Evolutionary conservation across 2,329 filamentous ascomycete genomes (phyloP), one percentile per base, ranked within the genome.

Genomic region (Fusarium keratoplasticum): DNA sequence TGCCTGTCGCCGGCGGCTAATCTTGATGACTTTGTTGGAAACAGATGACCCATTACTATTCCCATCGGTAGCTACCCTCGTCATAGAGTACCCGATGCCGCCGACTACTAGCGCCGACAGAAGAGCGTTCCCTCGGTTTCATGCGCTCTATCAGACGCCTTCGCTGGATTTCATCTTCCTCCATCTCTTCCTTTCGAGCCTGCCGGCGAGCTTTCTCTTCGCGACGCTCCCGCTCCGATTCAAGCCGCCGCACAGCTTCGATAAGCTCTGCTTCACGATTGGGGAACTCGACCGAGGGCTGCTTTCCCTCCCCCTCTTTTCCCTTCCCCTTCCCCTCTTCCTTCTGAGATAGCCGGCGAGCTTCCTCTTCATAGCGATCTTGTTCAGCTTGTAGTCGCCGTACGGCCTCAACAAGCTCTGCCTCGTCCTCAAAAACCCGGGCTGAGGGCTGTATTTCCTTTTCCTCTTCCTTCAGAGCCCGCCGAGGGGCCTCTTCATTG

Each of bases 141-240:
- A 85, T 82, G n/a, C 85, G 81, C 76, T 86, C 83, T 64, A 71
- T 80, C 5, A 86, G 79, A 38, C 84, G 82, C 61, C 79, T 79
- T 18, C 75, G 79, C 78, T 83, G 82, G 1, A 81, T 84, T 67
- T 85, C 84, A 16, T 83, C 80, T 54, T 84, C 81, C 50, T 79
- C 76, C 57, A 69, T 71, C 61, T 79, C 76, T 52, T 82, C 80
- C 60, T 76, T 75, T 27, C 77, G 73, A 25, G 74, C 73, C 38
- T 66, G 31, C 2, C 71, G 72, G 14, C 75, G 77, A 10, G 78
- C 80, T 38, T 80, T 80, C 61, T 80, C 77, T 61, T 82, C 79
- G 2, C 79, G 81, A 1, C 77, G 78, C 70, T 76, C 76, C 67
- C 78, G 77, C 64, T 80, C 77, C 4, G 84, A 72, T 61, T 76